Conservation (phyloP, 169 alveolate genomes). For the Plasmodium yoelii region DNA sequence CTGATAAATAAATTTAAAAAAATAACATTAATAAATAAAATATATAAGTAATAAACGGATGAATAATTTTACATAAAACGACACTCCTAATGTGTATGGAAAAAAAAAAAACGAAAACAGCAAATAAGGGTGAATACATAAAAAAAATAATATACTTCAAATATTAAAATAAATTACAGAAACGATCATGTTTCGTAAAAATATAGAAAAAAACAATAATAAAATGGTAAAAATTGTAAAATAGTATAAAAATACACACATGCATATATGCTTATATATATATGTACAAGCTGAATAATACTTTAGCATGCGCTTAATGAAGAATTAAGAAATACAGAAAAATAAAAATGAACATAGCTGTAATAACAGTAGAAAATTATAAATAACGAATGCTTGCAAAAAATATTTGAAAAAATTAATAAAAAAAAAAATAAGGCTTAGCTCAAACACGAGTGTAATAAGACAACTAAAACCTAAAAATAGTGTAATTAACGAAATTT, state of each 20-base stretch:
- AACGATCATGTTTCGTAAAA: not conserved
- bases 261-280: not conserved
- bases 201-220: slow-evolving; percentile 12
- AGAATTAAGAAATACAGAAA: too few species aligned
- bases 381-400: not conserved
- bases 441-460: not conserved
- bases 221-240: not conserved
- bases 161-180: not conserved
- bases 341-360: too few species aligned
- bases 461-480: not conserved
- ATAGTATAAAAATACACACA: not conserved
- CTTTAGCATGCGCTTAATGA: too few species aligned
- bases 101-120: slow-evolving; percentile 2
- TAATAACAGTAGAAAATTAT: too few species aligned
- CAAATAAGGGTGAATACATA: not conserved
- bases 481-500: not conserved
- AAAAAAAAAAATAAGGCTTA: not conserved
- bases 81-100: not conserved
- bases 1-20: not conserved
- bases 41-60: not conserved
- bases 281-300: too few species aligned
- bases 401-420: not conserved
- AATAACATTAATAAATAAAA: not conserved
- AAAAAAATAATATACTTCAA: not conserved
- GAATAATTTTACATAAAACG: not conserved